Evolutionary conservation across 2,329 filamentous ascomycete genomes (phyloP), one percentile per base, ranked within the genome.

Genomic region (Venturia pyrina): DNA sequence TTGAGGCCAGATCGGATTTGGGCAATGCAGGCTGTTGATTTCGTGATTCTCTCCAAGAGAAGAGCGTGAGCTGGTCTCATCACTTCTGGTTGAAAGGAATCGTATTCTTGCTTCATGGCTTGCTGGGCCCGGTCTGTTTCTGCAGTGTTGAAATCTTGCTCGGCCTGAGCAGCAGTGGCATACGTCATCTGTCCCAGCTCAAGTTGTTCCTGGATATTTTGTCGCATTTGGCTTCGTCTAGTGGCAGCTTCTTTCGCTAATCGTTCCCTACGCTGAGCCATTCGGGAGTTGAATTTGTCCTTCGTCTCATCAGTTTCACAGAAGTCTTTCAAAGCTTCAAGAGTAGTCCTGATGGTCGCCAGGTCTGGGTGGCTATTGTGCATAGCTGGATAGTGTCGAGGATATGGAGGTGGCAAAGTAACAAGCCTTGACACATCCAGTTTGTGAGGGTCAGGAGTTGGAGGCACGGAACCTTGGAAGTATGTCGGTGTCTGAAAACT

Each of bases 361-460:
- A 99, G 83, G 69, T 96, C 89, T 0, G 95, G 95, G 73, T 99
- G 95, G 70, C 86, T 96, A 73, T 98, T 99, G 75, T 96, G 97
- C 19, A 98, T 90, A 0, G 95, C 95, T 10, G 95, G 95, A 71
- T 98, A 89, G 72, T 98, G 93, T 8, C 93, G 88, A 1, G 95
- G 95, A 74, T 96, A 98, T 1, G 95, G 90, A 1, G 95, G 95
- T 10, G 95, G 95, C 40, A 99, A 81, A 0, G 95, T 97, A 5
- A 99, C 89, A 1, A 99, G 85, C 37, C 95, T 85, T 3, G 95
- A 98, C 34, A 98, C 89, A 72, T 99, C 93, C 3, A 98, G 78
- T 66, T 86, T 86, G 28, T 76, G 77, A 10, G 71, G 82, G 77
- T 83, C 80, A 15, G 80, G 78, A 10, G 79, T 80, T 13, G 78